Percentiles rank a stretch among this genome's conserved stretches.
Conservation (phyloP, 768 basidiomycete genomes). For the Trametes villosa region DNA sequence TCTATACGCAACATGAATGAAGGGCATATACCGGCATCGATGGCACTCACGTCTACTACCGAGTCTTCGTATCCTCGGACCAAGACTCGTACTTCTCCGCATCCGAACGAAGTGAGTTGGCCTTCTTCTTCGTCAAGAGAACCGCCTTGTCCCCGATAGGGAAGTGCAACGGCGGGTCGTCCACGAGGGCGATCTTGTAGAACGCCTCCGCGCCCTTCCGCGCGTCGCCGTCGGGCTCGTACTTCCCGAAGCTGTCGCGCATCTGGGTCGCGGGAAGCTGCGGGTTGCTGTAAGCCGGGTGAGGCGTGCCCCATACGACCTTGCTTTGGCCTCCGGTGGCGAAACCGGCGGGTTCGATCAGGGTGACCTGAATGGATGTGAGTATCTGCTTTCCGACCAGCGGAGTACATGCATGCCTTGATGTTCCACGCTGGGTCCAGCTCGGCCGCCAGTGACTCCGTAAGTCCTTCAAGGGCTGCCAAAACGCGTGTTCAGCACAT, state of each 20-base stretch:
- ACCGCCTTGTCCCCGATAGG: not conserved
- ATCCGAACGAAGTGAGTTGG: not conserved
- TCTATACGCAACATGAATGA: not conserved
- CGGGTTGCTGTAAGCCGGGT: conserved; percentile 8
- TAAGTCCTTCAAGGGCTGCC: conserved; percentile 39
- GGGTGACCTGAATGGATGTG: conserved; percentile 15
- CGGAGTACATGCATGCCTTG: conserved; percentile 28
- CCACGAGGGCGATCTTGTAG: conserved; percentile 20
- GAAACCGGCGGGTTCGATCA: conserved; percentile 25
- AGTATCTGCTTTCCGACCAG: too few relatives aligned
- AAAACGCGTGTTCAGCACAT: not conserved
- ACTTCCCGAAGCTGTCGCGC: not conserved
- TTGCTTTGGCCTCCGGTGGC: too few relatives aligned
- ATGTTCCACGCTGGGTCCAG: conserved; percentile 44
- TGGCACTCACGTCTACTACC: too few relatives aligned
- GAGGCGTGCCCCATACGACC: not conserved
- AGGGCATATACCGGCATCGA: too few relatives aligned
- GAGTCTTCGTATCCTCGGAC: too few relatives aligned
- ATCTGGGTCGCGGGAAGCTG: not conserved
- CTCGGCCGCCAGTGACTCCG: conserved; percentile 34
- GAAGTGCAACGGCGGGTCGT: conserved; percentile 24
- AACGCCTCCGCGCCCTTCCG: conserved; percentile 27
- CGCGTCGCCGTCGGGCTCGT: conserved; percentile 18
- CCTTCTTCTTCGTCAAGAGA: not conserved
- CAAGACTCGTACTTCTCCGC: not conserved